Evolutionary conservation across 768 basidiomycete genomes (phyloP), one percentile per base, ranked within the genome.

Genomic region (Suillus subalutaceus): DNA sequence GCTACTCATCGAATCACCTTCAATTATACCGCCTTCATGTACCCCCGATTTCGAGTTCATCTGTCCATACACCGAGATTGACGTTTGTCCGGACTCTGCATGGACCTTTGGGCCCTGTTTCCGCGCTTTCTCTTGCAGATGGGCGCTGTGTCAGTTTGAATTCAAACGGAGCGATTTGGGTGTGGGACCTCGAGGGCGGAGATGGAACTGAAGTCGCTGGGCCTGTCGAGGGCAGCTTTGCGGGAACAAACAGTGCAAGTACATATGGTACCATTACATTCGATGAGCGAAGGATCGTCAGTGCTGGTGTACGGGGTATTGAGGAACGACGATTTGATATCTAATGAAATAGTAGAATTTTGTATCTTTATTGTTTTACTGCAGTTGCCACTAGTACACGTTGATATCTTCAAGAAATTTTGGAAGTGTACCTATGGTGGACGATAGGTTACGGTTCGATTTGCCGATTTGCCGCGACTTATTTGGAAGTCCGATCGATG

Each of bases 141-240:
- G 93, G 93, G 30, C 86, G 93, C 3, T 94, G 93, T 69, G 90
- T 94, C 37, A 90, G 90, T 71, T 77, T 93, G 23, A 87, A 90
- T 10, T 77, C 77, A 41, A 88, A 92, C 73, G 91, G 91, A 48
- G 86, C 86, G 70, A 84, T 94, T 52, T 93, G 91, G 90, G 90
- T 92, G 3, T 94, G 93, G 93, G 93, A 94, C 77, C 80, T 94
- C 40, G 93, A 94, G 74, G 83, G 81, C 13, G 82, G 79, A 26
- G 73, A 77, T 35, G 77, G 80, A 52, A 72, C 75, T 13, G 80
- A 81, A 69, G 78, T 83, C 7, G 73, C 71, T 40, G 61, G 53
- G 2, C 71, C 67, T 0, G 50, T 65, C 6, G 82, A 80, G 44
- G 81, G 83, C 72, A 79, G 82, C 61, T 76, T 80, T 62, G 56